Evolutionary conservation across 768 basidiomycete species (phyloP), one percentile per base, ranked within the genome.

Genomic region (Boletellus sp.): DNA sequence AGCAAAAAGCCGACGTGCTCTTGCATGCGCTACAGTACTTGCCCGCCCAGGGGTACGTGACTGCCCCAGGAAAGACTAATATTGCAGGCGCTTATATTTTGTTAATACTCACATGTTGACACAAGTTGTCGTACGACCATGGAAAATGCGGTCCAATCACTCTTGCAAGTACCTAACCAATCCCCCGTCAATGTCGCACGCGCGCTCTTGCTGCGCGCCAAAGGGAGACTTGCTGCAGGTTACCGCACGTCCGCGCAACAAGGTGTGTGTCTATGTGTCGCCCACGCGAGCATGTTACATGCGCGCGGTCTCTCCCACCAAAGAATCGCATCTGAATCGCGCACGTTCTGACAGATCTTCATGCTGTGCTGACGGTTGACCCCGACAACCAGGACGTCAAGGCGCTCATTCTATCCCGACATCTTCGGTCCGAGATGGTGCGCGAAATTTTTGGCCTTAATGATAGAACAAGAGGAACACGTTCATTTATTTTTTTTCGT

Each of bases 21-120:
- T 66, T 92, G 42, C 83, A 87, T 56, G 90, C 90, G n/a, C 82
- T 93, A 77, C 83, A 85, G 55, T 85, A 85, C 59, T 79, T 95
- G 52, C 81, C 84, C 45, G 73, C 77, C 41, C 84, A 90, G 50
- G 77, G 83, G 83, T 86, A 63, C 33, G 79, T 67, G 28, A 10
- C n/a, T n/a, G 28, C 28, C 28, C 28, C 9, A 11, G 28, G 11
- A 28, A 11, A 11, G 28, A 28, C 28, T 11, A 11, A 10, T 28
- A 7, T 28, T 7, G 8, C 28, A 28, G 7, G 11, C 28, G 28
- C 28, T 28, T 10, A 7, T 28, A 6, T 28, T 28, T 9, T 26
- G n/a, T n/a, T n/a, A n/a, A 26, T 9, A 28, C 52, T 60, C 24
- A 56, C 28, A 17, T 4, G 0, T 36, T 33, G 34, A 37, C 23